These are phyloP conservation scores for Sporobolomyces pararoseus DNA, from an alignment of 768 basidiomycete species.

Conservation along the genomic window DNA sequence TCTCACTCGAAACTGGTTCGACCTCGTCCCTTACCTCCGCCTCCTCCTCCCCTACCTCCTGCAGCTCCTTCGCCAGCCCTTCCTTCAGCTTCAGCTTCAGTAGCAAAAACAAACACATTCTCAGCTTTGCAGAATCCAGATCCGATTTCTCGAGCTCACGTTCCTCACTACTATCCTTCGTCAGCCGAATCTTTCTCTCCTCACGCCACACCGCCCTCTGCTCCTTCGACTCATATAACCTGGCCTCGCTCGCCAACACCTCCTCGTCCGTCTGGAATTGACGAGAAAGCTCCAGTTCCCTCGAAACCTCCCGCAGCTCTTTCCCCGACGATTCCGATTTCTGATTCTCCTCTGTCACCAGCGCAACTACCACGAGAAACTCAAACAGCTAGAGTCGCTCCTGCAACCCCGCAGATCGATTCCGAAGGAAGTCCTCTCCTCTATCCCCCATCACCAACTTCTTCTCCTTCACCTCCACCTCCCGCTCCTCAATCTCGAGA, in stretches of 20 bases:
- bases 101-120: too few species aligned
- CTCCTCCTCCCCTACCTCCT: neutral
- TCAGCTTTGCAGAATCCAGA: neutral
- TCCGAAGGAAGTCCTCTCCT: conserved; percentile 4
- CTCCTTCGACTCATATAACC: conserved; percentile 40
- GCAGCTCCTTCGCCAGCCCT: neutral
- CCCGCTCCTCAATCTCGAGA: neutral
- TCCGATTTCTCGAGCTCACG: neutral
- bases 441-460: conserved; percentile 2
- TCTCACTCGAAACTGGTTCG: too few species aligned
- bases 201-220: conserved; percentile 51
- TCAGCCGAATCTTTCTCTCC: neutral
- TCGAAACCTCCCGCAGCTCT: neutral
- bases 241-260: neutral
- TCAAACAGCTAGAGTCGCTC: neutral
- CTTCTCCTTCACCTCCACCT: neutral
- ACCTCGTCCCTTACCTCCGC: too few species aligned
- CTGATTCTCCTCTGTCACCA: neutral
- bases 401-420: neutral
- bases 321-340: neutral
- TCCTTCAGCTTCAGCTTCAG: conserved; percentile 4
- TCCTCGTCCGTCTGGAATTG: neutral
- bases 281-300: neutral
- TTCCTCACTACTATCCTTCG: too few species aligned
- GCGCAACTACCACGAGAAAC: neutral